A percentile compares a stretch with the other conserved stretches of the same genome.
phyloP scores from a whole-genome alignment of 2,329 filamentous ascomycete species.

The Trichoderma koningiopsis region DNA sequence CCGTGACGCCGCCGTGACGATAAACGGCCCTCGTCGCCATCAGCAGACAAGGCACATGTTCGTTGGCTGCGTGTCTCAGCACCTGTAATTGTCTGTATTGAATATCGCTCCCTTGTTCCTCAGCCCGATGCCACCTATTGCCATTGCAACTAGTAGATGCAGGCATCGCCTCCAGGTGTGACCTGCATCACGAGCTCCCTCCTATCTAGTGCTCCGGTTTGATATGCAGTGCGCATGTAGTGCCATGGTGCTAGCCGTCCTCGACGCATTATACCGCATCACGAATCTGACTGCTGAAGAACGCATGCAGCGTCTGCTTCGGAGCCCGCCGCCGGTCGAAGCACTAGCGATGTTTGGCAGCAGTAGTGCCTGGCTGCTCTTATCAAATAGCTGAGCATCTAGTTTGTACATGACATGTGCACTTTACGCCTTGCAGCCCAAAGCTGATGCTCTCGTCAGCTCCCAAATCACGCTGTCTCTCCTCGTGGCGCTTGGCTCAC shows the following conservation, averaged over 20 bases:
- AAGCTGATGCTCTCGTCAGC: conserved; percentile 15
- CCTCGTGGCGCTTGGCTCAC: conserved; percentile 18
- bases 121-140: not conserved
- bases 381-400: not conserved
- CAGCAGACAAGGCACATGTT: conserved; percentile 1
- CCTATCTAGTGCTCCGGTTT: not conserved
- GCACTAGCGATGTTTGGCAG: not conserved
- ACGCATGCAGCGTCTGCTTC: not conserved
- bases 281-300: not conserved
- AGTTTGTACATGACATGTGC: not conserved
- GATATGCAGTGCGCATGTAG: not conserved
- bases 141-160: not conserved
- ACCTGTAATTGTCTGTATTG: not conserved
- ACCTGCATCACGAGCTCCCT: conserved; percentile 19
- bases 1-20: conserved; percentile 10
- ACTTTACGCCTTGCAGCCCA: not conserved
- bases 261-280: not conserved
- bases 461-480: conserved; percentile 9
- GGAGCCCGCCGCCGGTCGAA: not conserved
- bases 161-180: conserved; percentile 4
- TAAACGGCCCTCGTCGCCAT: not conserved
- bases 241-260: not conserved
- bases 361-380: not conserved
- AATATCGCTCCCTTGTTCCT: not conserved
- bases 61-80: conserved; percentile 2